Evolutionary conservation across 164 flowering plant species (phyloP).

Genomic region (Vitis cinerea): DNA sequence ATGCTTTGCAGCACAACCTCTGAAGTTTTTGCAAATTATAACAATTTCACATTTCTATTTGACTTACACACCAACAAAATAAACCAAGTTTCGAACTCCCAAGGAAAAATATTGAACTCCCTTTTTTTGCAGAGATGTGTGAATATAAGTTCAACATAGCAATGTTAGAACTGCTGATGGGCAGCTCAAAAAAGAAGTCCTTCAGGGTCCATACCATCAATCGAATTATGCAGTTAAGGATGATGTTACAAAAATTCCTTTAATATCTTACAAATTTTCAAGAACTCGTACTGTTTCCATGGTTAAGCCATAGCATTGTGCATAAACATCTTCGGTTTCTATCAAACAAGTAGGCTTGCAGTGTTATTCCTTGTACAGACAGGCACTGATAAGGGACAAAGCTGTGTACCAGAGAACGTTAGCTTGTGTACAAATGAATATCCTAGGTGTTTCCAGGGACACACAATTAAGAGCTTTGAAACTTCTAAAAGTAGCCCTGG

Average conservation of each 20-base stretch:
- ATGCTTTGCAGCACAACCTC: too few species aligned
- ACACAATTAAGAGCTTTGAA: slow-evolving; percentile 59
- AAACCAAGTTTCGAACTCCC: too few species aligned
- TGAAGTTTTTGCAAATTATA: too few species aligned
- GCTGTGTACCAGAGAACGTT: slow-evolving; percentile 42
- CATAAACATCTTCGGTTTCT: neutral
- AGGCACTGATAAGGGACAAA: slow-evolving; percentile 75
- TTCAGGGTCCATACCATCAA: slow-evolving; percentile 26
- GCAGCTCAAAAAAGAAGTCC: slow-evolving; percentile 31
- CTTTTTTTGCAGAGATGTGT: too few species aligned
- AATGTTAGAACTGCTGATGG: slow-evolving; percentile 57
- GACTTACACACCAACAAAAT: too few species aligned
- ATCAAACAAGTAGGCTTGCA: neutral
- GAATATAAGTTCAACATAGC: too few species aligned
- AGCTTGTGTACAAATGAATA: slow-evolving; percentile 19
- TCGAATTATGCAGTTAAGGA: too few species aligned
- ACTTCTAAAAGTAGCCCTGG: slow-evolving; percentile 42
- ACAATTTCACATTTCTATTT: too few species aligned
- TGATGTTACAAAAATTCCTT: neutral
- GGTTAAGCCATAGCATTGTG: neutral
- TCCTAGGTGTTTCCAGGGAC: slow-evolving; percentile 55
- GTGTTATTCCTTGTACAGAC: slow-evolving; percentile 30
- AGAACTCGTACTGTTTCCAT: too few species aligned
- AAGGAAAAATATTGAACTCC: too few species aligned
- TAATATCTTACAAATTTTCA: neutral